Conservation (phyloP, 139 green algal species). For the Chlamydomonas incerta region DNA sequence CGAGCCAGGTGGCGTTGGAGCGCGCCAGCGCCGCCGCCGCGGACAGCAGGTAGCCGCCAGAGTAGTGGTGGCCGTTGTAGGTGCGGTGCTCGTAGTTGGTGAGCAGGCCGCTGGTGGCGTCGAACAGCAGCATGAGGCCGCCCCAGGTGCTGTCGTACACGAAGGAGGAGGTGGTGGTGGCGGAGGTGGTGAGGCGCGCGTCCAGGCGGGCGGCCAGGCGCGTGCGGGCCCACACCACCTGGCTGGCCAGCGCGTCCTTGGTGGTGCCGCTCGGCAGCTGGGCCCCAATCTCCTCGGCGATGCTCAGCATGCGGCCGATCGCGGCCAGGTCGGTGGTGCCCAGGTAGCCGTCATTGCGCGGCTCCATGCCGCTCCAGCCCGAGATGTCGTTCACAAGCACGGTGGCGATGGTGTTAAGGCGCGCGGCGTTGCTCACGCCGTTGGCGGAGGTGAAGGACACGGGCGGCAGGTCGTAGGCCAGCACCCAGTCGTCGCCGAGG, state of each 20-base stretch:
- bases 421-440: neutral
- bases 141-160: constrained; percentile 48
- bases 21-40: constrained; percentile 50
- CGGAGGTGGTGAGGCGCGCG: neutral
- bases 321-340: constrained; percentile 40
- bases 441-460: neutral
- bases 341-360: constrained; percentile 45
- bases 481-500: neutral
- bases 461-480: neutral
- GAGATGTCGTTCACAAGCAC: neutral
- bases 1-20: constrained; percentile 42
- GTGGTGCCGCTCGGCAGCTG: neutral
- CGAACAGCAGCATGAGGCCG: constrained; percentile 10
- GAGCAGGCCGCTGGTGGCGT: neutral
- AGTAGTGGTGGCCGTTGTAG: constrained; percentile 71
- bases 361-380: neutral
- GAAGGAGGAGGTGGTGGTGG: neutral
- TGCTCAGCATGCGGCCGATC: constrained; percentile 44
- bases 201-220: neutral
- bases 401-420: neutral
- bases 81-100: constrained; percentile 51
- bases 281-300: constrained; percentile 51
- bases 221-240: neutral
- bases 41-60: constrained; percentile 63
- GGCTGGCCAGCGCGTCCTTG: too few species aligned